These are phyloP conservation scores for Penicillium turbatum DNA, from an alignment of 495 filamentous ascomycete species.

Conservation along the genomic window DNA sequence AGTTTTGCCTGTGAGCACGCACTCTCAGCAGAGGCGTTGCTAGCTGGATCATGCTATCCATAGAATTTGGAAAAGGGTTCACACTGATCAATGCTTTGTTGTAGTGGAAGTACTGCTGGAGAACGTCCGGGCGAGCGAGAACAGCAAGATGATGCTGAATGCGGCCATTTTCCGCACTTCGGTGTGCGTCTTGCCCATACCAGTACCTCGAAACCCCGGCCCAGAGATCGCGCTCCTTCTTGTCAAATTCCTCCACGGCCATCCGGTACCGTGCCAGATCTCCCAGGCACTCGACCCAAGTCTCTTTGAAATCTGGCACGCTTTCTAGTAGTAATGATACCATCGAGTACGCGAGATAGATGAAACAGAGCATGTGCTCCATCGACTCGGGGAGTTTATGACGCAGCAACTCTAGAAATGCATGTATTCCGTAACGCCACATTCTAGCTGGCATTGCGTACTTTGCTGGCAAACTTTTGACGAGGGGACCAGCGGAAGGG, in stretches of 20 bases:
- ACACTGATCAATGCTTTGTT: conserved; percentile 46
- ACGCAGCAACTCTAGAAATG: conserved; percentile 68
- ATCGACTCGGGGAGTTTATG: conserved; percentile 63
- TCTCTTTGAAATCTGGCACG: conserved; percentile 70
- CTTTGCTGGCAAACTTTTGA: conserved; percentile 58
- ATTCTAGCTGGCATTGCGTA: conserved; percentile 80
- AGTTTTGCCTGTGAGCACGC: conserved; percentile 25
- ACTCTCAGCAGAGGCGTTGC: conserved; percentile 56
- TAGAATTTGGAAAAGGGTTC: conserved; percentile 55
- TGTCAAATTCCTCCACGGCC: conserved; percentile 72
- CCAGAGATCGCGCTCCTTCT: conserved; percentile 73
- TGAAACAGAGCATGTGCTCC: conserved; percentile 78
- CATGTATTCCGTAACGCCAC: conserved; percentile 82
- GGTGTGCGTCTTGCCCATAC: conserved; percentile 76
- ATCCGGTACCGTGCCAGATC: conserved; percentile 71
- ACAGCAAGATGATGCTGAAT: conserved; percentile 86
- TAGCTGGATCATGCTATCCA: conserved; percentile 66
- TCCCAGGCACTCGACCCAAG: conserved; percentile 87
- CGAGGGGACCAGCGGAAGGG: conserved; percentile 56
- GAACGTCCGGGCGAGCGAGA: conserved; percentile 65
- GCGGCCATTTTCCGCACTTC: conserved; percentile 63
- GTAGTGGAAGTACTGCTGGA: conserved; percentile 77
- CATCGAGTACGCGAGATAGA: conserved; percentile 77
- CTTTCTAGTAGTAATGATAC: conserved; percentile 75
- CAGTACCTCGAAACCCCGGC: conserved; percentile 69